phyloP scores from a whole-genome alignment of 23 red algal species.

The Gracilaria domingensis region DNA sequence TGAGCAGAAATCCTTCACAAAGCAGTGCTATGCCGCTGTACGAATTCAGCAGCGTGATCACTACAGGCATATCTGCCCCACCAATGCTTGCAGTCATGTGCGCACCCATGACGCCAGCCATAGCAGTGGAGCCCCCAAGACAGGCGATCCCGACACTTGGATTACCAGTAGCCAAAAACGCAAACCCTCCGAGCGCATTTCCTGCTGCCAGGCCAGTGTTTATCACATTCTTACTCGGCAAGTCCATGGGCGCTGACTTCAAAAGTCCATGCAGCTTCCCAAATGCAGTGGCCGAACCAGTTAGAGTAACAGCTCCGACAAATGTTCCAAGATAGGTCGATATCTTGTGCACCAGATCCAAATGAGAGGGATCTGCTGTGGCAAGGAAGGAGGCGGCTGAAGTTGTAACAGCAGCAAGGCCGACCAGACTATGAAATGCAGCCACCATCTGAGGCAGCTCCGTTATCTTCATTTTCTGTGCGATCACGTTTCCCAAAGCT shows the following conservation, averaged over 20 bases:
- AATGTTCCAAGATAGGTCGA: constrained; percentile 67
- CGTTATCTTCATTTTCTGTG: constrained; percentile 68
- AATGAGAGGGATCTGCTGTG: constrained; percentile 48
- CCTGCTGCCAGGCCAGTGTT: constrained; percentile 56
- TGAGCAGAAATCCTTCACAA: constrained; percentile 81
- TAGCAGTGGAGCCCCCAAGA: constrained; percentile 61
- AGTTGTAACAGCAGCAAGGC: constrained; percentile 77
- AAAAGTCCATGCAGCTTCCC: constrained; percentile 79
- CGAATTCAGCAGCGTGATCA: constrained; percentile 74
- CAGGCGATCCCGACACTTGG: constrained; percentile 52
- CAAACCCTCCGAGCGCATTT: constrained; percentile 55
- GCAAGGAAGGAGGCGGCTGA: constrained; percentile 77
- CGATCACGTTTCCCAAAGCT: constrained; percentile 51
- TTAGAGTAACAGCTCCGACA: constrained; percentile 78
- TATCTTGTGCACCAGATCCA: constrained; percentile 75
- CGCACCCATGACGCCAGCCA: constrained; percentile 76
- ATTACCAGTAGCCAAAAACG: constrained; percentile 69
- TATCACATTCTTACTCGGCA: constrained; percentile 69
- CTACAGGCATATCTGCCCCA: constrained; percentile 78
- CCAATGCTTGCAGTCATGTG: constrained; percentile 80
- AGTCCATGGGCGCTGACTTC: constrained; percentile 49
- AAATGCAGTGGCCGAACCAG: constrained; percentile 77
- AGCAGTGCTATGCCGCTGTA: constrained; percentile 74
- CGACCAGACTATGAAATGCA: constrained; percentile 80
- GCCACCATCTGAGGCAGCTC: constrained; percentile 84